Conservation (phyloP, 2,329 filamentous ascomycete genomes). For the Colletotrichum spinosum region DNA sequence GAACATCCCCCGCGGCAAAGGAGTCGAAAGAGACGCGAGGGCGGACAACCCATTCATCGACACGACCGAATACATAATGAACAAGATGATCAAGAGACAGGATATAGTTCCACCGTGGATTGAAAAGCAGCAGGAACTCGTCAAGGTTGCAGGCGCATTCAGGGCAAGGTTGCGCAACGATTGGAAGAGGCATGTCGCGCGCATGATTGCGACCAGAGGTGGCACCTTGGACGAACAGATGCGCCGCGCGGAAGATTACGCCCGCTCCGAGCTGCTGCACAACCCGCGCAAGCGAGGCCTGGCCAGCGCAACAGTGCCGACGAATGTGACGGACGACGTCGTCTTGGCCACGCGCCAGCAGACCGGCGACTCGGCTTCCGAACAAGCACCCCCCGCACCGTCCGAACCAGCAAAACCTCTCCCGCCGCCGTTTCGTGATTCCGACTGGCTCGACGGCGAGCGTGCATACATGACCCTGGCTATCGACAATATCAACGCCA, state of each 20-base stretch:
- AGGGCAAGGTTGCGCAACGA: slow-evolving; percentile 80
- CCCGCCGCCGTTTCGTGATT: slow-evolving; percentile 79
- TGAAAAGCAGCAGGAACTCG: slow-evolving; percentile 94
- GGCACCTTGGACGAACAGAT: slow-evolving; percentile 82
- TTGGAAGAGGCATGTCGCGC: slow-evolving; percentile 86
- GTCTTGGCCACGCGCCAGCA: slow-evolving; percentile 59
- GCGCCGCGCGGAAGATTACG: slow-evolving; percentile 76
- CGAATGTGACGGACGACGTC: slow-evolving; percentile 59
- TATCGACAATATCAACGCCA: slow-evolving; percentile 80
- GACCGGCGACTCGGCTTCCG: neutral
- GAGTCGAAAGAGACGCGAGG: slow-evolving; percentile 83
- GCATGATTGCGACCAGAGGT: slow-evolving; percentile 81
- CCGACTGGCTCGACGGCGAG: slow-evolving; percentile 80
- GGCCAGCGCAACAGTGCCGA: slow-evolving; percentile 60
- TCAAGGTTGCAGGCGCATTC: slow-evolving; percentile 76
- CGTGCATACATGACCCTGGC: slow-evolving; percentile 80
- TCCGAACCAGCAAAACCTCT: slow-evolving; percentile 44
- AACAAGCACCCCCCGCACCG: slow-evolving; percentile 16
- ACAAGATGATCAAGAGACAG: slow-evolving; percentile 97
- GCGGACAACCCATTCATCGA: slow-evolving; percentile 91
- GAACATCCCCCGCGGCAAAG: slow-evolving; percentile 83
- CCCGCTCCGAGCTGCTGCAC: slow-evolving; percentile 75
- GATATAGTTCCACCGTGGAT: slow-evolving; percentile 98
- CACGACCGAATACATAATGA: slow-evolving; percentile 98
- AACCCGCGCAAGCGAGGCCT: slow-evolving; percentile 67